A percentile compares a stretch with the other conserved stretches of the same genome.
phyloP scores from a whole-genome alignment of 2,329 filamentous ascomycete genomes.

The Aspergillus puulaauensis region DNA sequence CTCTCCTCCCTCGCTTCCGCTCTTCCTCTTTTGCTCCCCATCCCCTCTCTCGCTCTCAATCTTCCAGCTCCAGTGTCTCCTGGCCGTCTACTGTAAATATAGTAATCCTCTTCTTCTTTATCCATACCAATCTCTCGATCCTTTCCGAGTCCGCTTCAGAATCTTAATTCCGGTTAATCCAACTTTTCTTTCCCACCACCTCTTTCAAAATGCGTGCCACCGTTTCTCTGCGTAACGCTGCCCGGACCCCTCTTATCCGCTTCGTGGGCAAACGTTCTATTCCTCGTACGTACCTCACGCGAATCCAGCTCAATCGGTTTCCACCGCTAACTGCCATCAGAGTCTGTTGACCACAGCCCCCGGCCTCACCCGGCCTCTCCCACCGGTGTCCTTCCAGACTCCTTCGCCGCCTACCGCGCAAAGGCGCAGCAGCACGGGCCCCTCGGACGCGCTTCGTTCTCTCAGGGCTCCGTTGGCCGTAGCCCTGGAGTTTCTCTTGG shows the following conservation, averaged over 20 bases:
- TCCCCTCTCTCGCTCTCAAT: conserved; percentile 14
- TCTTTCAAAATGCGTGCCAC: conserved; percentile 43
- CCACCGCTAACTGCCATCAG: conserved; percentile 22
- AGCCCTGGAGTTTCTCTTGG: conserved; percentile 70
- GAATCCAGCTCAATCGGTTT: background rate
- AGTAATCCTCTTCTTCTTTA: background rate
- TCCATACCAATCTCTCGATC: background rate
- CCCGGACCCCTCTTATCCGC: conserved; percentile 50
- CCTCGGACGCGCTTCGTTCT: conserved; percentile 43
- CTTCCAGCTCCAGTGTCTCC: conserved; percentile 4
- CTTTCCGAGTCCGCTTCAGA: background rate
- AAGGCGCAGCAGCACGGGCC: conserved; percentile 66
- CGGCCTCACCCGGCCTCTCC: conserved; percentile 60
- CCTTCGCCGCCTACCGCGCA: conserved; percentile 61
- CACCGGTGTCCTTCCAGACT: conserved; percentile 56
- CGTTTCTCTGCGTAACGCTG: conserved; percentile 40
- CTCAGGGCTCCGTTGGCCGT: conserved; percentile 54
- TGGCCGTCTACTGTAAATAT: conserved; percentile 6
- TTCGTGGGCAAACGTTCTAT: conserved; percentile 49
- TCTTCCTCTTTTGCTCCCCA: conserved; percentile 15
- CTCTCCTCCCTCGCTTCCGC: conserved; percentile 13
- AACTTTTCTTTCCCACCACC: conserved; percentile 5
- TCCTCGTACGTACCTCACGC: conserved; percentile 38
- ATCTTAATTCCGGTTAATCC: background rate
- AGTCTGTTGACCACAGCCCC: conserved; percentile 54